Conservation (phyloP, 2,329 filamentous ascomycete genomes). For the Colletotrichum plurivorum region DNA sequence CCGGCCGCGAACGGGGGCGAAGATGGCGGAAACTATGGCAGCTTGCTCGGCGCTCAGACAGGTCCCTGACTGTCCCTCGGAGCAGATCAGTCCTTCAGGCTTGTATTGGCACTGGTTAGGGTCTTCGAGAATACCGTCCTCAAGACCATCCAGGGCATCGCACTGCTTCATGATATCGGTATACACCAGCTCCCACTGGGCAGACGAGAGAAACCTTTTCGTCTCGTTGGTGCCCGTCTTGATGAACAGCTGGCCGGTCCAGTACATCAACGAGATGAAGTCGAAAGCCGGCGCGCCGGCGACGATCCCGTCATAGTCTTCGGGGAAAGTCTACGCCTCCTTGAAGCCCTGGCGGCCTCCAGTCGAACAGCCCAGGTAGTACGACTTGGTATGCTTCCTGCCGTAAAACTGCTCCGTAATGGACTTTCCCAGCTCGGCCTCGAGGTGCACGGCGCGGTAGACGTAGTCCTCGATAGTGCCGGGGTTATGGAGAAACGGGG, state of each 20-base stretch:
- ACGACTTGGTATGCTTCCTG: constrained; percentile 45
- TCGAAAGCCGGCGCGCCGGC: constrained; percentile 59
- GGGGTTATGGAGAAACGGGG: constrained; percentile 51
- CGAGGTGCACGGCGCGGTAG: constrained; percentile 60
- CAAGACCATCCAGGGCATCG: constrained; percentile 62
- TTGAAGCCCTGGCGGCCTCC: constrained; percentile 69
- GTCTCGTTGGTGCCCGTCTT: constrained; percentile 60
- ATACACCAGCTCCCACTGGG: constrained; percentile 24
- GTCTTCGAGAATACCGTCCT: constrained; percentile 60
- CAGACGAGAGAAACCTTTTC: constrained; percentile 50
- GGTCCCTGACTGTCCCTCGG: constrained; percentile 50
- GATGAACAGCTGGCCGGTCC: constrained; percentile 54
- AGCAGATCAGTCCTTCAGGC: constrained; percentile 54
- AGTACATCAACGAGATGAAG: constrained; percentile 45
- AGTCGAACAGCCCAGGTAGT: constrained; percentile 68
- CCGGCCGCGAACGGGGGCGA: constrained; percentile 48
- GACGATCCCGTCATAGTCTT: constrained; percentile 70
- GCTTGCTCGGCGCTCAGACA: constrained; percentile 53
- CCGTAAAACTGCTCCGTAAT: constrained; percentile 64
- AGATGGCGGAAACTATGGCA: constrained; percentile 47
- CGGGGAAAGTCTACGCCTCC: constrained; percentile 55
- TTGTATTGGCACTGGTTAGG: constrained; percentile 42
- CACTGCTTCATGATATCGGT: constrained; percentile 61
- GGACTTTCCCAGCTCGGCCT: constrained; percentile 62
- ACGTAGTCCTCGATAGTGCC: constrained; percentile 55